Conservation (phyloP, 2,329 filamentous ascomycete species). For the Neurospora sp. region DNA sequence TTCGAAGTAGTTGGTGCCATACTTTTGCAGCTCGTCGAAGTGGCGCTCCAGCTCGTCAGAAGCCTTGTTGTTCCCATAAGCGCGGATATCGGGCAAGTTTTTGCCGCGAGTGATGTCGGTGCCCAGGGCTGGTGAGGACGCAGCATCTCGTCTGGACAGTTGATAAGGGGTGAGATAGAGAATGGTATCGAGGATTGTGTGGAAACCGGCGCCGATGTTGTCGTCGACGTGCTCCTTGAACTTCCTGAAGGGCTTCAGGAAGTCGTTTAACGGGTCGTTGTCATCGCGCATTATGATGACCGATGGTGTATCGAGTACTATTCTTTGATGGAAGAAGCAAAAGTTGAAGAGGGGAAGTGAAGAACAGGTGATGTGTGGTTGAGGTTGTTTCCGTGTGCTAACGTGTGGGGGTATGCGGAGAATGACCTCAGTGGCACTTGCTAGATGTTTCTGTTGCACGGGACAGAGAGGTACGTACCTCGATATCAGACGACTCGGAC, state of each 20-base stretch:
- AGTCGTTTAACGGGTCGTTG: neutral
- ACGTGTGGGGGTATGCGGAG: neutral
- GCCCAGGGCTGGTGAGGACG: neutral
- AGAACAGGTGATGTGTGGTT: neutral
- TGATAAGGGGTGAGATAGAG: neutral
- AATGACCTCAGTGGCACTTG: neutral
- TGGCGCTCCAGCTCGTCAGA: neutral
- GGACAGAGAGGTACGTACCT: neutral
- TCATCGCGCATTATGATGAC: conserved; percentile 1
- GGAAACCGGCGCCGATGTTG: conserved; percentile 7
- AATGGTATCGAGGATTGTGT: neutral
- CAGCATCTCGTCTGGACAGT: neutral
- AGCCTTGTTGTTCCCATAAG: neutral
- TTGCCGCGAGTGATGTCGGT: neutral
- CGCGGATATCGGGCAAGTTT: neutral
- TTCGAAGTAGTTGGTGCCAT: neutral
- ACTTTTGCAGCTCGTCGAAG: neutral
- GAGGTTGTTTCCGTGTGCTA: neutral
- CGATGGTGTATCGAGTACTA: neutral
- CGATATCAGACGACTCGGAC: neutral
- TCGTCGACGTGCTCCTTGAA: conserved; percentile 10
- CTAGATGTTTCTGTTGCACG: neutral
- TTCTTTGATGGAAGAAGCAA: neutral
- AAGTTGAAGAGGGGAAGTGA: neutral
- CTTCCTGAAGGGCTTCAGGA: conserved; percentile 1